A percentile compares a stretch with the other conserved stretches of the same genome.
These are phyloP conservation scores for Adansonia digitata DNA, from an alignment of 345 rosid genomes.

Conservation along the genomic window DNA sequence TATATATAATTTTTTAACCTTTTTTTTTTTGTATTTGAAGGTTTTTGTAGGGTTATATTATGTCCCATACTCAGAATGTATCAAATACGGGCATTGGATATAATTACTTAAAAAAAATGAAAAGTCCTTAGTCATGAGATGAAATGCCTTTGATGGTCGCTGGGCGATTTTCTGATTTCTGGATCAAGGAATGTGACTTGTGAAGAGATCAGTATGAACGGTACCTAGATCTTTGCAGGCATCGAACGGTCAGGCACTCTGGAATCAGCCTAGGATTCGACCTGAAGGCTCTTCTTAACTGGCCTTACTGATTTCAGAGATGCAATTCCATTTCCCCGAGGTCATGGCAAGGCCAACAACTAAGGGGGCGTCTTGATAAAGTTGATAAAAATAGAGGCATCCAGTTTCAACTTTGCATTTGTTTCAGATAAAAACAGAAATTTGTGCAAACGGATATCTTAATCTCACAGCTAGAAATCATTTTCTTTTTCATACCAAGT, in stretches of 20 bases:
- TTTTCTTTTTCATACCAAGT: background rate
- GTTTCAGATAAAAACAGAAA: background rate
- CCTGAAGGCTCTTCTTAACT: background rate
- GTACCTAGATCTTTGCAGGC: constrained; percentile 77
- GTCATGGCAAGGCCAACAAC: background rate
- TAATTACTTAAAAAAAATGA: no score
- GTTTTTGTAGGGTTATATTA: no score
- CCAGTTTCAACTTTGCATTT: background rate
- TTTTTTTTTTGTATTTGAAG: no score
- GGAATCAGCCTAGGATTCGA: background rate
- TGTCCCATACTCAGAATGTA: no score
- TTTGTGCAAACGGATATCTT: background rate
- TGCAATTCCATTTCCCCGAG: background rate
- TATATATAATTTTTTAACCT: no score
- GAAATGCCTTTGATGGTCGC: no score
- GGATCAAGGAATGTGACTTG: constrained; percentile 9
- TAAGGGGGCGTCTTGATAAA: background rate
- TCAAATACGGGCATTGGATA: no score
- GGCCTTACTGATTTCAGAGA: constrained; percentile 65
- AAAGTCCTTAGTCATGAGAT: no score
- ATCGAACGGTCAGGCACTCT: constrained; percentile 72
- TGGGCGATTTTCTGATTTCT: background rate
- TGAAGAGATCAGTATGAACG: constrained; percentile 60
- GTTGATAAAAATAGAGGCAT: background rate
- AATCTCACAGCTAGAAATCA: background rate